phyloP scores from a whole-genome alignment of 2,329 filamentous ascomycete species.

The Fusarium virguliforme region DNA sequence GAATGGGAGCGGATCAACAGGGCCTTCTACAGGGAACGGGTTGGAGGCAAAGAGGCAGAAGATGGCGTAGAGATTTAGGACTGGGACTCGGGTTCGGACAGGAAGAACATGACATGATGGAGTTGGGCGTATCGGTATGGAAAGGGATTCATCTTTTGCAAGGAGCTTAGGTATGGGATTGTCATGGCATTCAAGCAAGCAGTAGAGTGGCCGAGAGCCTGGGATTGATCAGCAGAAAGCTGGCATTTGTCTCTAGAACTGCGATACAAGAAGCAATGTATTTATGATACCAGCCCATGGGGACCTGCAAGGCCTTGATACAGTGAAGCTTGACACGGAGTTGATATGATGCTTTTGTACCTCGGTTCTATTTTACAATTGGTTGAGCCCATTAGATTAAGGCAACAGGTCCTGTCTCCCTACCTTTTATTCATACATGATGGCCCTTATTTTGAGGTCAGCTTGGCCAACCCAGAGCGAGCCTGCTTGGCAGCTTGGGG shows the following conservation, averaged over 20 bases:
- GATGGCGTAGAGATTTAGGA: slow-evolving; percentile 53
- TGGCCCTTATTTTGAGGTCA: slow-evolving; percentile 43
- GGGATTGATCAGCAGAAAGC: slow-evolving; percentile 15
- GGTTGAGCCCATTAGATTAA: not conserved
- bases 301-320: not conserved
- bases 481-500: slow-evolving; percentile 68
- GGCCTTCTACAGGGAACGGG: slow-evolving; percentile 47
- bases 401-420: not conserved
- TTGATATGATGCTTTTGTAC: slow-evolving; percentile 3
- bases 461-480: slow-evolving; percentile 64
- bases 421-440: not conserved
- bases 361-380: slow-evolving; percentile 7
- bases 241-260: slow-evolving; percentile 18
- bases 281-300: not conserved
- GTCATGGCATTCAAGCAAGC: slow-evolving; percentile 25
- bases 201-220: slow-evolving; percentile 23
- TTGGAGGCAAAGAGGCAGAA: slow-evolving; percentile 70
- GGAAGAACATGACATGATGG: slow-evolving; percentile 21
- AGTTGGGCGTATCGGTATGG: slow-evolving; percentile 40
- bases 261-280: slow-evolving; percentile 9
- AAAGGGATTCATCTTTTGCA: slow-evolving; percentile 28
- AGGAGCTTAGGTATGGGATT: slow-evolving; percentile 46
- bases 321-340: not conserved
- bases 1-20: slow-evolving; percentile 57
- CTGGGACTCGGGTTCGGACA: slow-evolving; percentile 7